Evolutionary conservation across 768 basidiomycete species (phyloP).

Genomic region (Neoboletus subvelutipes): DNA sequence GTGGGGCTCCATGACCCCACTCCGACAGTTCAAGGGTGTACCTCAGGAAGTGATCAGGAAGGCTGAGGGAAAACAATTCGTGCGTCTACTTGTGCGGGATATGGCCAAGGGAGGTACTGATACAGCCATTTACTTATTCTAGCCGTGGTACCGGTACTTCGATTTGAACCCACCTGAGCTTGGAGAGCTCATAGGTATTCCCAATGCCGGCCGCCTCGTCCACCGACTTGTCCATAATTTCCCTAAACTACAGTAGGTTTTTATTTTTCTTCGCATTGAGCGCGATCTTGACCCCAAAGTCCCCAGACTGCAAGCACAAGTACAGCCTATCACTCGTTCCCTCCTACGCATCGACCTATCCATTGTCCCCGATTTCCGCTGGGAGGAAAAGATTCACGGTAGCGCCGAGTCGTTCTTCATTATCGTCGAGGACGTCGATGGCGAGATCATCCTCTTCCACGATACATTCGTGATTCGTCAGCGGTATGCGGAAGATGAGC

Average conservation of each 20-base stretch:
- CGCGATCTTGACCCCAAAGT: neutral
- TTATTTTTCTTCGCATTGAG: neutral
- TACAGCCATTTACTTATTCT: slow-evolving; percentile 1
- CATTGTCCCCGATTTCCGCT: slow-evolving; percentile 96
- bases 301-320: slow-evolving; percentile 83
- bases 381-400: slow-evolving; percentile 95
- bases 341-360: slow-evolving; percentile 90
- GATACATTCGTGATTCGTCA: slow-evolving; percentile 91
- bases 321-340: slow-evolving; percentile 93
- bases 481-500: slow-evolving; percentile 89
- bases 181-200: slow-evolving; percentile 91
- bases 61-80: slow-evolving; percentile 97
- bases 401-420: slow-evolving; percentile 89
- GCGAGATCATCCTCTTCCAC: slow-evolving; percentile 93
- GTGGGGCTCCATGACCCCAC: slow-evolving; percentile 98
- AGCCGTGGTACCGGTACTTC: slow-evolving; percentile 98
- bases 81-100: slow-evolving; percentile 36
- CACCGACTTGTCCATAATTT: slow-evolving; percentile 94
- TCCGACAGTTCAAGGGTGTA: slow-evolving; percentile 93
- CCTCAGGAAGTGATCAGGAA: slow-evolving; percentile 83
- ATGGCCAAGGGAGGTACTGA: neutral
- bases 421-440: slow-evolving; percentile 95
- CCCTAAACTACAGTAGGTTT: slow-evolving; percentile 83
- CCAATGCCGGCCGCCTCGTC: slow-evolving; percentile 88
- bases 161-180: slow-evolving; percentile 90